Base-by-base conservation (phyloP, 2,329 filamentous ascomycete species). In the Aspergillus bombycis region DNA sequence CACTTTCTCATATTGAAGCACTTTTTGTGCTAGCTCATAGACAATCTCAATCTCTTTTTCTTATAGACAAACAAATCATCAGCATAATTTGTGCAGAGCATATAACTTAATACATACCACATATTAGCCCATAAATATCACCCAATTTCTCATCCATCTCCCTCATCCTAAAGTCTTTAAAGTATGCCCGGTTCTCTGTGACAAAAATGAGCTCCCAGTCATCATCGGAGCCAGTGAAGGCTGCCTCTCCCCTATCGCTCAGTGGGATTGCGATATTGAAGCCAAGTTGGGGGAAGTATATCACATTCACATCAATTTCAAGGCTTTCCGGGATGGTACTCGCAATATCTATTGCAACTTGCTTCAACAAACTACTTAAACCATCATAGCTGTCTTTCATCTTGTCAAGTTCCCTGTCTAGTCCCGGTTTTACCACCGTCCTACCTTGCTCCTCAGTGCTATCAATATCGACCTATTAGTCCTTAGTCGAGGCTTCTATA, bases 11-110 rank as follows among this genome's bases (percentile, higher is more conserved):
- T 91, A 86, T 65, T 88, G 81, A 0, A 97, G 80, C 19, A 97
- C 82, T 43, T 82, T 84, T 54, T 91, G 86, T 1, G 91, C 88
- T 34, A 99, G 86, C 4, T 86, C 82, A 71, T 97, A 91, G 0
- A 95, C 85, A 50, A 98, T 91, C 69, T 97, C 92, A 52, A 97
- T 94, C 75, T 99, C 94, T 61, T 88, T 88, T 72, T 97, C 94
- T 91, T 30, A n/a, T 26, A 38, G n/a, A 38, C 9, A 14, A 41
- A 23, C 21, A 23, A 36, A 30, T 16, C 10, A 43, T 38, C 43
- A 54, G 43, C 8, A 19, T 1, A 16, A 32, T 64, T 16, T 12
- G 46, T 3, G 58, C 10, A 23, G 4, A 12, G 11, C 14, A 58
- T 10, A 6, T 28, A 28, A 34, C 9, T 50, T 23, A 19, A 7